Conservation (phyloP, 352 stramenopile species). For the Phytophthora crassamura region DNA sequence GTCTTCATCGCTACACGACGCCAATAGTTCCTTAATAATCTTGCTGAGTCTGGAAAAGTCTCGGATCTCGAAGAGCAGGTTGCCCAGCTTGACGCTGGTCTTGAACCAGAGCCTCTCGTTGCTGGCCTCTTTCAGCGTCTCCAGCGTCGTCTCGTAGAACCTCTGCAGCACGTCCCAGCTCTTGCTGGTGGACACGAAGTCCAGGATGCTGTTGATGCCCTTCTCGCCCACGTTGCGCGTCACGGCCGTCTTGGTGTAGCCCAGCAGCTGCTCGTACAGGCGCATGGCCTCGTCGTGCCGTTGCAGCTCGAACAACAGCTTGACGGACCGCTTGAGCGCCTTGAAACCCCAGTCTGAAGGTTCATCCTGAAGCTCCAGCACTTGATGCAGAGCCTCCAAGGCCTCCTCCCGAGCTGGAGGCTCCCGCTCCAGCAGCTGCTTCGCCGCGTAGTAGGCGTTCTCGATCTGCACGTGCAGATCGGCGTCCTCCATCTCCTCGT, state of each 20-base stretch:
- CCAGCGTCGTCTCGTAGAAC: conserved; percentile 88
- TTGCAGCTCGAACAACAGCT: conserved; percentile 88
- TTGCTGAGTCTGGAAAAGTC: conserved; percentile 79
- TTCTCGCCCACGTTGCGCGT: conserved; percentile 95
- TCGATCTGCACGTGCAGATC: conserved; percentile 91
- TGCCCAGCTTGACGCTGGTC: conserved; percentile 95
- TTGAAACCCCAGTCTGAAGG: conserved; percentile 94
- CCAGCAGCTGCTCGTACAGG: conserved; percentile 91
- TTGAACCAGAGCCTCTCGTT: conserved; percentile 94
- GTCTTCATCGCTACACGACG: conserved; percentile 86
- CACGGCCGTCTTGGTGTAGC: conserved; percentile 88
- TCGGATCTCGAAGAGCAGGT: conserved; percentile 90
- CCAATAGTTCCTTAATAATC: conserved; percentile 88
- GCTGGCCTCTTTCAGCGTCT: conserved; percentile 83
- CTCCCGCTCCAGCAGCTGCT: conserved; percentile 76
- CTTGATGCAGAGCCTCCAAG: conserved; percentile 58
- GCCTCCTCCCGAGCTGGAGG: conserved; percentile 45
- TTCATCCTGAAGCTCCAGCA: conserved; percentile 62
- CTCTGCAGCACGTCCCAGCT: conserved; percentile 86
- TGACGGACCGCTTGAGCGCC: conserved; percentile 95
- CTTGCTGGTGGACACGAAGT: conserved; percentile 92
- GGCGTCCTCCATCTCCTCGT: conserved; percentile 88
- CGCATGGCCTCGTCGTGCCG: conserved; percentile 78
- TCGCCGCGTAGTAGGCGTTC: conserved; percentile 95
- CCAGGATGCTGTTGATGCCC: conserved; percentile 95